These are phyloP conservation scores for Pseudotsuga menziesii DNA, from an alignment of 75 land plant species.

Conservation along the genomic window DNA sequence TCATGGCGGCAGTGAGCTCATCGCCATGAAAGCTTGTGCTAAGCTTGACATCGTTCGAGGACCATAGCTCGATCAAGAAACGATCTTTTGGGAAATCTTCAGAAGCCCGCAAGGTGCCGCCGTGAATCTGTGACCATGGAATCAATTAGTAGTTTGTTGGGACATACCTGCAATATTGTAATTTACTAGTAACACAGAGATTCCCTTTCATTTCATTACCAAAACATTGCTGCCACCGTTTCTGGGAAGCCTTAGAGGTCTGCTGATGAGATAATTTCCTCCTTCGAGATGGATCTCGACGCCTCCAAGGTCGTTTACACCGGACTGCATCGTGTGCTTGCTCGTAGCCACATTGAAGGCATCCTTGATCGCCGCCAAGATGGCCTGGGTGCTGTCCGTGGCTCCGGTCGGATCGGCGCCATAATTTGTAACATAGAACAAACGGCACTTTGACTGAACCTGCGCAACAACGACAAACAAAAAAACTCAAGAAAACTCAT, in stretches of 20 bases:
- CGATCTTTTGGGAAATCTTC: constrained; percentile 45
- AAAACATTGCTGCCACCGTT: no score
- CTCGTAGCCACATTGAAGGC: constrained; percentile 27
- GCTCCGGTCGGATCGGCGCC: constrained; percentile 61
- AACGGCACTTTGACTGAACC: constrained; percentile 1
- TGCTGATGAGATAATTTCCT: constrained; percentile 54
- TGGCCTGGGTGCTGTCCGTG: constrained; percentile 44
- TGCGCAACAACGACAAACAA: no score
- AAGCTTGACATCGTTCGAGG: constrained; percentile 18
- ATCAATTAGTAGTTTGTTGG: no score
- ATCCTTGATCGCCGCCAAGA: constrained; percentile 29
- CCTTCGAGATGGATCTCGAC: constrained; percentile 57
- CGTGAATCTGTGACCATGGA: constrained; percentile 35
- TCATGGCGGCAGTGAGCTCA: neutral
- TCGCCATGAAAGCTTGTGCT: neutral
- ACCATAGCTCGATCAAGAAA: constrained; percentile 56
- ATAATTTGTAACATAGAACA: constrained; percentile 40
- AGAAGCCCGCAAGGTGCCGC: constrained; percentile 65
- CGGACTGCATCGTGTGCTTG: constrained; percentile 27
- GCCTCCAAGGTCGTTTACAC: constrained; percentile 56
- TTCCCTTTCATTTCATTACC: no score
- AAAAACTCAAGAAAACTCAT: no score
- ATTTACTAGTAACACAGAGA: no score
- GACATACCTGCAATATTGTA: no score
- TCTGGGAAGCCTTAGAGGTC: constrained; percentile 46